Percentiles rank a stretch among this genome's conserved stretches.
Conservation (phyloP, 148 eudicot genomes). For the Vaccinium darrowii region DNA sequence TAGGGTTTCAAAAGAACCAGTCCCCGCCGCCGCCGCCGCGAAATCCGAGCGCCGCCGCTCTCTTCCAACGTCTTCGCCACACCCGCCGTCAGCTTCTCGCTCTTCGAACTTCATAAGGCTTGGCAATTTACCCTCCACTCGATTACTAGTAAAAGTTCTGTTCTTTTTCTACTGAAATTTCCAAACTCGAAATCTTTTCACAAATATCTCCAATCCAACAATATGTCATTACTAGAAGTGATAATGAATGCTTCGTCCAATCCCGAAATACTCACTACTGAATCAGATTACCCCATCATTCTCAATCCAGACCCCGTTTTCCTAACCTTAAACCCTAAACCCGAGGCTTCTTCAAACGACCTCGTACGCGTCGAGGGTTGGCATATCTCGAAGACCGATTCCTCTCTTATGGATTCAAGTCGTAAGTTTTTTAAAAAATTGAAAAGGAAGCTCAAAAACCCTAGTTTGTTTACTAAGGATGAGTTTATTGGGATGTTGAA, state of each 20-base stretch:
- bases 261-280: slow-evolving; percentile 17
- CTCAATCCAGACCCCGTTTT: slow-evolving; percentile 46
- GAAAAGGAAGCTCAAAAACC: slow-evolving; percentile 39
- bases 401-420: slow-evolving; percentile 22
- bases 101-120: background rate
- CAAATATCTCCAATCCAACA: background rate
- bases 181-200: background rate
- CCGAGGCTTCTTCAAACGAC: slow-evolving; percentile 28
- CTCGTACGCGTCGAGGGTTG: slow-evolving; percentile 58
- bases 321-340: slow-evolving; percentile 35
- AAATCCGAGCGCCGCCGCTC: background rate
- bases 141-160: background rate
- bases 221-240: slow-evolving; percentile 59
- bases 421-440: slow-evolving; percentile 35
- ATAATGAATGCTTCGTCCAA: slow-evolving; percentile 48
- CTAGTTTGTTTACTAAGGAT: slow-evolving; percentile 20
- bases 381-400: slow-evolving; percentile 42
- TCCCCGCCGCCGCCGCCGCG: background rate
- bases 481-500: slow-evolving; percentile 34
- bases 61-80: background rate
- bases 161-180: background rate
- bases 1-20: background rate
- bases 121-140: background rate
- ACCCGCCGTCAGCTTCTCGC: background rate
- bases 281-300: slow-evolving; percentile 39